Base-by-base conservation (phyloP, 106 monocot genomes). In the Platanthera guangdongensis region DNA sequence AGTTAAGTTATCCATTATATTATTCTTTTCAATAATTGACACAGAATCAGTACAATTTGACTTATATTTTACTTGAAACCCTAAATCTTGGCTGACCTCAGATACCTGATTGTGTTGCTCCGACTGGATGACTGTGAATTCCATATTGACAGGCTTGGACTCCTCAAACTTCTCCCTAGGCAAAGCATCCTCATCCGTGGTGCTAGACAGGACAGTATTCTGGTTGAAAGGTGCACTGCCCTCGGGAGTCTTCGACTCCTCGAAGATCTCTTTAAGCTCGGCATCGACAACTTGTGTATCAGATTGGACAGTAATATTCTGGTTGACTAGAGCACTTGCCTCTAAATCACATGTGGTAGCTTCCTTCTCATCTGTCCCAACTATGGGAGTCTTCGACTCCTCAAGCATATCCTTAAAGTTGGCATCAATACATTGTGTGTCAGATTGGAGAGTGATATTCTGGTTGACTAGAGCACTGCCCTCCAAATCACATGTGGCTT, bases 1-100 rank as follows among this genome's bases (percentile, higher is more conserved):
- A 95, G 85, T 91, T 63, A 91, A 92, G 84, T 95, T 87, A 91
- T 92, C 89, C 81, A 89, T 89, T 83, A 88, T 78, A 83, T 88
- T 80, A 86, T 87, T 87, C 85, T 91, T 89, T 91, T 91, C 83
- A 86, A 78, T 89, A 87, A 91, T 84, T 77, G 84, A 85, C 77
- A 86, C 81, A 88, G 82, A 84, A 85, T 85, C 88, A 83, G 77
- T 86, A 70, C 15, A 70, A 88, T 88, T 88, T 80, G 88, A 92
- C 80, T 87, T 90, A 90, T 78, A 88, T 80, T 85, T 90, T 83
- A 92, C 86, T 88, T 87, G 83, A 81, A 85, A 85, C 67, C 84
- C 90, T 87, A 92, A 87, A 85, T 82, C 88, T 83, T 77, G 82
- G 77, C 80, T 89, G 81, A 91, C 85, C 89, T 91, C 89, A 87